Evolutionary conservation across 2,329 filamentous ascomycete genomes (phyloP), one percentile per base, ranked within the genome.

Genomic region (Scortechinia acanthostroma): DNA sequence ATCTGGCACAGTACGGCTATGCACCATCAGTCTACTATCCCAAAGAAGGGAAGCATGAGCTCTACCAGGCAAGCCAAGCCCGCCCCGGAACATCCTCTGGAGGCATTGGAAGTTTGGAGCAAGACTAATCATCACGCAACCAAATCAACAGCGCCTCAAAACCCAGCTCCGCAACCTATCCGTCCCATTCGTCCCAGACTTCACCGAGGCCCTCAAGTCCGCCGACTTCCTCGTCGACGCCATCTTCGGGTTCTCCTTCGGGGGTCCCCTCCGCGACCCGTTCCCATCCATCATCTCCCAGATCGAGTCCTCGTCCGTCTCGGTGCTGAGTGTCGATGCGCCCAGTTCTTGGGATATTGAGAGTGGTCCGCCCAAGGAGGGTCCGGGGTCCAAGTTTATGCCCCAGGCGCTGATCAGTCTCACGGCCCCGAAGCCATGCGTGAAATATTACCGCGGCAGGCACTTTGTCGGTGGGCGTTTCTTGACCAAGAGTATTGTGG

Each of bases 241-340:
- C n/a, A 79, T 86, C 49, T 86, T 86, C 53, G 77, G 74, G 15
- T 86, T 86, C 65, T 78, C 72, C n/a, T 86, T 86, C 63, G 70
- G 68, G 2, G 80, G 80, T 2, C 73, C 80, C 35, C 73, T 86
- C 25, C 72, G 82, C 4, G 76, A 80, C 43, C 81, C 82, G 0
- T 86, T 85, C 53, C 71, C 73, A 1, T 62, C 62, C 1, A 74
- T 83, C 19, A 80, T 86, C 42, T 64, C 69, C 16, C 70, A 73
- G 13, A 65, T 86, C 21, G 71, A 76, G 46, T 63, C 67, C 10
- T 70, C 73, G 1, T 64, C 63, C 4, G 55, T 80, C 3, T 77
- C 78, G 0, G 76, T 85, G 0, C 62, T 84, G 3, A 73, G 76
- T 16, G 78, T 86, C 4, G 81, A 86, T 59, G 79, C 77, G 4